These are phyloP conservation scores for Alternaria hordeiaustralica DNA, from an alignment of 2,329 filamentous ascomycete species.

Conservation along the genomic window DNA sequence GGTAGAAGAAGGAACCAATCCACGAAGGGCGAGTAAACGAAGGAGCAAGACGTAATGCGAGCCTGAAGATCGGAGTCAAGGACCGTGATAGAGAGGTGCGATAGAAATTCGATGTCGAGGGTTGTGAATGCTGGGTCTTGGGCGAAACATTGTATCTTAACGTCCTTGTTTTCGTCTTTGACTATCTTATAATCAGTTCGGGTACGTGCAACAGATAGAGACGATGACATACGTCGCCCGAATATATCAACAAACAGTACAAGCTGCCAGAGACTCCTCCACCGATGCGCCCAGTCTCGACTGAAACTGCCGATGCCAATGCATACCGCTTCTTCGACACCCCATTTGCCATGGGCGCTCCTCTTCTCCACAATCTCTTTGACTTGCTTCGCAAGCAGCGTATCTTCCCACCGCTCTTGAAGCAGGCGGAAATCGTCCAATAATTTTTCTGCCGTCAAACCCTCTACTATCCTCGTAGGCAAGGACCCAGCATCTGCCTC, in stretches of 20 bases:
- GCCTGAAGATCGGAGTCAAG: constrained; percentile 20
- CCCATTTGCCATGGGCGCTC: constrained; percentile 18
- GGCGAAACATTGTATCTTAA: constrained; percentile 29
- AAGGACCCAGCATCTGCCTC: constrained; percentile 8
- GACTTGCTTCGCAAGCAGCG: constrained; percentile 29
- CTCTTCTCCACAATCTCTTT: constrained; percentile 10
- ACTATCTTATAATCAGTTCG: background rate
- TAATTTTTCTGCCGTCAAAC: constrained; percentile 35
- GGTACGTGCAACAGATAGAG: background rate
- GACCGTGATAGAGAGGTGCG: constrained; percentile 26
- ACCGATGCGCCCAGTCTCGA: constrained; percentile 44
- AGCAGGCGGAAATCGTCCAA: constrained; percentile 28
- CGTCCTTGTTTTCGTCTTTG: background rate
- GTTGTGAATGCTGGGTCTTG: constrained; percentile 47
- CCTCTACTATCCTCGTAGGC: constrained; percentile 23
- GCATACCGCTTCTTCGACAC: constrained; percentile 34
- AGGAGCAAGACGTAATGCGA: constrained; percentile 27
- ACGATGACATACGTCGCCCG: constrained; percentile 6
- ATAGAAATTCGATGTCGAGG: constrained; percentile 40
- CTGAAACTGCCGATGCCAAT: constrained; percentile 48
- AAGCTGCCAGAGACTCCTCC: constrained; percentile 47
- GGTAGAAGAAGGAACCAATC: constrained; percentile 46
- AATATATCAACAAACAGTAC: constrained; percentile 42
- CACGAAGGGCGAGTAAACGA: constrained; percentile 48
- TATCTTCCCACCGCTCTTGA: constrained; percentile 33